Evolutionary conservation across 2,329 filamentous ascomycete genomes (phyloP).

Genomic region (Paecilomyces variotii): DNA sequence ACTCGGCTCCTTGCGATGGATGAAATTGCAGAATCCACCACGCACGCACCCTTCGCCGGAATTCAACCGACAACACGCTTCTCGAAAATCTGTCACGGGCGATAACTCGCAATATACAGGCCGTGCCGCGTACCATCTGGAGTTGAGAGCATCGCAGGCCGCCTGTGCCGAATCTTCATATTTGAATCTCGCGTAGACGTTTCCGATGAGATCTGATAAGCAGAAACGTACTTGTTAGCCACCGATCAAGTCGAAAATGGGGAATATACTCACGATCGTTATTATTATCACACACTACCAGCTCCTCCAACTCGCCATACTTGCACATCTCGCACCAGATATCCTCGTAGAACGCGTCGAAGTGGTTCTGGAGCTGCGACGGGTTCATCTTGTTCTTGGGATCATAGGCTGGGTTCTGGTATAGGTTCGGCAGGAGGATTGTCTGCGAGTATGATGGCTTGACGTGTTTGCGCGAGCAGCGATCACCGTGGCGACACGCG

Average conservation of each 20-base stretch:
- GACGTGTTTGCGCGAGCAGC: constrained; percentile 97
- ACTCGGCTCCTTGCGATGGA: constrained; percentile 90
- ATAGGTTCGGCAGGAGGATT: constrained; percentile 94
- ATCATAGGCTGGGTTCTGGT: constrained; percentile 98
- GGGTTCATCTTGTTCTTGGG: constrained; percentile 95
- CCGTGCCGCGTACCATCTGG: constrained; percentile 90
- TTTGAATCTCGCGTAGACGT: constrained; percentile 99
- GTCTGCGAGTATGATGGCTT: constrained; percentile 98
- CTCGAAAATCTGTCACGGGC: constrained; percentile 94
- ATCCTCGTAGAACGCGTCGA: constrained; percentile 99
- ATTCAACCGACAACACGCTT: constrained; percentile 93
- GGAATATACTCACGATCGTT: constrained; percentile 67
- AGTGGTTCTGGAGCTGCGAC: constrained; percentile 95
- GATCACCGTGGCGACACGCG: constrained; percentile 95
- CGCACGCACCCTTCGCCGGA: constrained; percentile 90
- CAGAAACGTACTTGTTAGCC: not conserved
- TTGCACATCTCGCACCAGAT: constrained; percentile 99
- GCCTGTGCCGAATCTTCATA: constrained; percentile 94
- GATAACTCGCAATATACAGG: constrained; percentile 98
- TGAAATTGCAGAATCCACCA: constrained; percentile 98
- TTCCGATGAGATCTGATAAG: constrained; percentile 76
- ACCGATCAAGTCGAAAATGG: not conserved
- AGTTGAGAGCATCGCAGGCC: constrained; percentile 90
- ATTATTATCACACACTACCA: constrained; percentile 98
- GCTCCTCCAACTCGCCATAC: constrained; percentile 93